Percentiles rank a stretch among this genome's conserved stretches.
Evolutionary conservation across 257 asterid species (phyloP).

Genomic region (Solanum paucissectum): DNA sequence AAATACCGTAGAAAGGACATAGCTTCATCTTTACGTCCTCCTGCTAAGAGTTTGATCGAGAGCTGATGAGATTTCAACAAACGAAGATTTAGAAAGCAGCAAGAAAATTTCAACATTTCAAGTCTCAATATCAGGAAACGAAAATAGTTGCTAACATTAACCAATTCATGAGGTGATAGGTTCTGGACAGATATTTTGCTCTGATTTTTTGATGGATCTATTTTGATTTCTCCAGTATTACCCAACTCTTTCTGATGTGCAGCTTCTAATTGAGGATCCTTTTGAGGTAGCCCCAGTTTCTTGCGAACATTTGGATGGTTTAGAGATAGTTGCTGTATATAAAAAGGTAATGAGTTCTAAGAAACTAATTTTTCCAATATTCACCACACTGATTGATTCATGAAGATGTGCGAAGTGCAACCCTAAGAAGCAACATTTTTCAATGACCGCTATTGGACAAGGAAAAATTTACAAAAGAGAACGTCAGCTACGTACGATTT

Average conservation of each 20-base stretch:
- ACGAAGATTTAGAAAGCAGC: not conserved
- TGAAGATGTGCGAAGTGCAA: not conserved
- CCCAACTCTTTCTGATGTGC: constrained; percentile 20
- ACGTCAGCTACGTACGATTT: not conserved
- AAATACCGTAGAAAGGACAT: constrained; percentile 2
- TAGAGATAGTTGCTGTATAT: constrained; percentile 59
- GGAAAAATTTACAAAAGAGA: not conserved
- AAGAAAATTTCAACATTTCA: not conserved
- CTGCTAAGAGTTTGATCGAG: not conserved
- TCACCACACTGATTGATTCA: not conserved
- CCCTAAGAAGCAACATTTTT: not conserved
- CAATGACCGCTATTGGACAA: not conserved
- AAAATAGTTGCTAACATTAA: constrained; percentile 41
- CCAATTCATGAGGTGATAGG: constrained; percentile 58
- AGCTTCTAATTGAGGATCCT: constrained; percentile 23
- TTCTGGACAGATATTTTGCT: constrained; percentile 35
- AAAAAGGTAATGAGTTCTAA: not conserved
- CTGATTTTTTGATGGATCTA: constrained; percentile 25
- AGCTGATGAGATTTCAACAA: constrained; percentile 3
- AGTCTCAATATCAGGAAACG: not conserved
- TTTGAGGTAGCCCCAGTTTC: constrained; percentile 62
- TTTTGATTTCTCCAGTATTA: constrained; percentile 18
- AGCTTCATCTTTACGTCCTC: constrained; percentile 1
- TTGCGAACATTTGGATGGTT: constrained; percentile 45
- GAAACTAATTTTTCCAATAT: not conserved